These are phyloP conservation scores for Trichophyton schoenleinii DNA, from an alignment of 2,329 filamentous ascomycete genomes.

Conservation along the genomic window DNA sequence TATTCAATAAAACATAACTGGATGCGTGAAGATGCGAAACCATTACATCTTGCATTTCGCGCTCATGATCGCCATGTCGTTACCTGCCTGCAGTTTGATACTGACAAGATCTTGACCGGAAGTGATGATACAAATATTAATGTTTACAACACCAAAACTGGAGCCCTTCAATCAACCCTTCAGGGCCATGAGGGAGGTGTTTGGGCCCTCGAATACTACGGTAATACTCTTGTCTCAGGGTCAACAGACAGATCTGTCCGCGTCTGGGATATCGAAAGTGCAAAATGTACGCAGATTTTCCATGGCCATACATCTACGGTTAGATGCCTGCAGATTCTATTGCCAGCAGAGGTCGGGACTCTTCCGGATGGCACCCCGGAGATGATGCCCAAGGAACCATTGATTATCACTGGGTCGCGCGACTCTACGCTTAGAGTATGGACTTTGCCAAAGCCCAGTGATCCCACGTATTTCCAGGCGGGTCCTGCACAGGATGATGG, in stretches of 20 bases:
- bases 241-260: slow-evolving; percentile 95
- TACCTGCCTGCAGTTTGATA: slow-evolving; percentile 93
- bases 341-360: slow-evolving; percentile 67
- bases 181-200: slow-evolving; percentile 94
- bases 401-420: slow-evolving; percentile 94
- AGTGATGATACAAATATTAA: slow-evolving; percentile 97
- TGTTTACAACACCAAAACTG: slow-evolving; percentile 94
- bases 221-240: slow-evolving; percentile 86
- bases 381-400: slow-evolving; percentile 84
- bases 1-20: slow-evolving; percentile 82
- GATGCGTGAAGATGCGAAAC: slow-evolving; percentile 73
- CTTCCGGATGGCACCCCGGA: slow-evolving; percentile 59
- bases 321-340: slow-evolving; percentile 83
- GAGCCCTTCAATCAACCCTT: slow-evolving; percentile 67
- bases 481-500: slow-evolving; percentile 57
- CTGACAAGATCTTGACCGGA: slow-evolving; percentile 93
- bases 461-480: slow-evolving; percentile 65
- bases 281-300: slow-evolving; percentile 86
- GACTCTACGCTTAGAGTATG: slow-evolving; percentile 91
- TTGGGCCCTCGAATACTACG: slow-evolving; percentile 93
- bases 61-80: slow-evolving; percentile 94
- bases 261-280: slow-evolving; percentile 97
- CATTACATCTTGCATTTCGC: slow-evolving; percentile 87
- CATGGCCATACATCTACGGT: slow-evolving; percentile 97
- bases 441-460: slow-evolving; percentile 73